Evolutionary conservation across 257 asterid genomes (phyloP).

Genomic region (Linderniella brevidens): DNA sequence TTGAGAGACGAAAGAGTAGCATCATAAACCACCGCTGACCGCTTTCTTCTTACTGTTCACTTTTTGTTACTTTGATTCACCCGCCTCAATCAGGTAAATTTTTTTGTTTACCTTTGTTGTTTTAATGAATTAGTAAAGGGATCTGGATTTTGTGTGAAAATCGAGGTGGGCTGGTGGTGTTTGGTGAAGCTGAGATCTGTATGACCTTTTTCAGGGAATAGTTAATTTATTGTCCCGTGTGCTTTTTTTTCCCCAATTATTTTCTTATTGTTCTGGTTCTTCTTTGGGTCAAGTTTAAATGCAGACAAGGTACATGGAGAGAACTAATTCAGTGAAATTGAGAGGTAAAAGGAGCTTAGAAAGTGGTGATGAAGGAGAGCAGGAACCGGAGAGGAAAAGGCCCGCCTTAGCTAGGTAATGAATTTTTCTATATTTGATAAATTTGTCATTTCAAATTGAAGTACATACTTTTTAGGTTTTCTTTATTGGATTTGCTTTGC

Average conservation of each 20-base stretch:
- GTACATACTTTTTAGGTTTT: not conserved
- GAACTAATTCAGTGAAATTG: conserved; percentile 55
- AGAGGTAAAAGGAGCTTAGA: conserved; percentile 77
- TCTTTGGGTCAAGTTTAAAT: conserved; percentile 14
- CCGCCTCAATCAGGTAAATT: too few species aligned
- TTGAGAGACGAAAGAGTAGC: too few species aligned
- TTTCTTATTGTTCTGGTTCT: conserved; percentile 10
- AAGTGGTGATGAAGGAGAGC: conserved; percentile 41
- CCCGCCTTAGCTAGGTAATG: conserved; percentile 36
- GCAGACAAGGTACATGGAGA: conserved; percentile 86
- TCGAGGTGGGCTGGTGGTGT: too few species aligned
- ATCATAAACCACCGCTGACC: too few species aligned
- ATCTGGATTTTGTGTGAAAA: too few species aligned
- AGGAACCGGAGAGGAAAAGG: conserved; percentile 41
- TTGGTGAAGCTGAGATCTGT: too few species aligned
- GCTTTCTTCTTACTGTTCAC: too few species aligned
- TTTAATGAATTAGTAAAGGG: too few species aligned
- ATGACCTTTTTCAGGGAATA: too few species aligned
- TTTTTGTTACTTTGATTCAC: too few species aligned
- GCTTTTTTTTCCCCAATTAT: not conserved
- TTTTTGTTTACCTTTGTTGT: too few species aligned
- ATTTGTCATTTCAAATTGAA: not conserved
- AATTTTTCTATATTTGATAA: not conserved
- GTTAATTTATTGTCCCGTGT: too few species aligned
- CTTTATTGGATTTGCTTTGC: not conserved